Evolutionary conservation across 2,329 filamentous ascomycete genomes (phyloP).

Genomic region (Orbilia quercus): DNA sequence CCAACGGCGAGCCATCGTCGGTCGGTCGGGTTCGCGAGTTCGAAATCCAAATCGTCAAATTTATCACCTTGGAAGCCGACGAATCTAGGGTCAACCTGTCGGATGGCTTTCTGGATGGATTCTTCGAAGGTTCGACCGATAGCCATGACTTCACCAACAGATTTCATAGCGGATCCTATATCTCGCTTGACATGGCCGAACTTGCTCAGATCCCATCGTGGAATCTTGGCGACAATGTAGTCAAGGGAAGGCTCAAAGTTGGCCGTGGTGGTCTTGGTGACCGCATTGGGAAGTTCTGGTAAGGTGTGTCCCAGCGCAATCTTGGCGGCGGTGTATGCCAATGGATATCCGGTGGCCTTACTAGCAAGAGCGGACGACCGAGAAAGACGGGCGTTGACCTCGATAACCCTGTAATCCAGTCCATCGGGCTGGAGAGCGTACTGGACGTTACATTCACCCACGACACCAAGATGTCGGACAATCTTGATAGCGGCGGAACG

Average conservation of each 20-base stretch:
- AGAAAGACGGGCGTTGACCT: constrained; percentile 98
- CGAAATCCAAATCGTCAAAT: constrained; percentile 91
- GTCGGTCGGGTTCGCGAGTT: constrained; percentile 91
- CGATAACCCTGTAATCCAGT: constrained; percentile 97
- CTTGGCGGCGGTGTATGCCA: constrained; percentile 97
- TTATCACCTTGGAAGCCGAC: constrained; percentile 94
- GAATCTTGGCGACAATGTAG: constrained; percentile 98
- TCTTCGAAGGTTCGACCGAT: constrained; percentile 99
- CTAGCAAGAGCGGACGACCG: constrained; percentile 96
- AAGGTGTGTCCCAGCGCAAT: constrained; percentile 96
- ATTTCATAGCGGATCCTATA: constrained; percentile 99
- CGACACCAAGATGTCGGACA: constrained; percentile 93
- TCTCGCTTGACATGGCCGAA: constrained; percentile 99
- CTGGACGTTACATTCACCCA: constrained; percentile 98
- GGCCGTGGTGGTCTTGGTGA: constrained; percentile 97
- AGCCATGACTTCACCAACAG: constrained; percentile 98
- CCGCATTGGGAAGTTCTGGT: constrained; percentile 94
- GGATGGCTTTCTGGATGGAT: constrained; percentile 98
- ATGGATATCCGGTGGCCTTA: constrained; percentile 96
- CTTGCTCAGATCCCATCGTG: constrained; percentile 97
- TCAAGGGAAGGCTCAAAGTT: constrained; percentile 98
- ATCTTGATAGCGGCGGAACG: constrained; percentile 98
- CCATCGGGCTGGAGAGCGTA: constrained; percentile 97
- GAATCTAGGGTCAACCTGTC: constrained; percentile 92
- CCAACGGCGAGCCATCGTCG: constrained; percentile 97